Percentiles rank a stretch among this genome's conserved stretches.
These are phyloP conservation scores for Apiospora aurea DNA, from an alignment of 2,329 filamentous ascomycete genomes.

Conservation along the genomic window DNA sequence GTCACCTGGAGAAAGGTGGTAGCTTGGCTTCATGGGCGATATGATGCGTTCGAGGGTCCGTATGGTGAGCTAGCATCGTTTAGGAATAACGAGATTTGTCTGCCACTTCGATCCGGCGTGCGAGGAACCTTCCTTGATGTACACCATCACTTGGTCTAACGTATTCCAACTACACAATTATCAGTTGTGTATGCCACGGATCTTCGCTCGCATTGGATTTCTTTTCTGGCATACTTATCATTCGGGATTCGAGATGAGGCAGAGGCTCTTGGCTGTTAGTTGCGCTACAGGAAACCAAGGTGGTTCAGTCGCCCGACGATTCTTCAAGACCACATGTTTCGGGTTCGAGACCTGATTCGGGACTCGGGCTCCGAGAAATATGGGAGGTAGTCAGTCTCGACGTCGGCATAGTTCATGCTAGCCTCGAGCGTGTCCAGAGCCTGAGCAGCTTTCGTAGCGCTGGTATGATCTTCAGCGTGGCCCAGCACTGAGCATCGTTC, in stretches of 20 bases:
- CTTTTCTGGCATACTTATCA: neutral
- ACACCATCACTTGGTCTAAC: too few relatives aligned
- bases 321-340: constrained; percentile 49
- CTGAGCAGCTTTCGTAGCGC: constrained; percentile 54
- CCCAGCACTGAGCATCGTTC: constrained; percentile 48
- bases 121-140: too few relatives aligned
- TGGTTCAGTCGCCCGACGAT: constrained; percentile 58
- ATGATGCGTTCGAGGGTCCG: neutral
- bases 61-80: neutral
- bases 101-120: neutral
- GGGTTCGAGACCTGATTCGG: constrained; percentile 57
- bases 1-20: neutral
- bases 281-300: constrained; percentile 52
- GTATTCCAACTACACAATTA: neutral
- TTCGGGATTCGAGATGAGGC: neutral
- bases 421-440: constrained; percentile 50
- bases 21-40: neutral
- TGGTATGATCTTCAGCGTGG: constrained; percentile 61
- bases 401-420: constrained; percentile 51
- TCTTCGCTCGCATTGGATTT: neutral
- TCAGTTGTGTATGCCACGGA: neutral
- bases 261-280: constrained; percentile 2
- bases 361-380: constrained; percentile 49
- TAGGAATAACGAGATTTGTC: neutral
- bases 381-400: constrained; percentile 49